Conservation (phyloP, 2,329 filamentous ascomycete species). For the Fusarium protoensiforme region DNA sequence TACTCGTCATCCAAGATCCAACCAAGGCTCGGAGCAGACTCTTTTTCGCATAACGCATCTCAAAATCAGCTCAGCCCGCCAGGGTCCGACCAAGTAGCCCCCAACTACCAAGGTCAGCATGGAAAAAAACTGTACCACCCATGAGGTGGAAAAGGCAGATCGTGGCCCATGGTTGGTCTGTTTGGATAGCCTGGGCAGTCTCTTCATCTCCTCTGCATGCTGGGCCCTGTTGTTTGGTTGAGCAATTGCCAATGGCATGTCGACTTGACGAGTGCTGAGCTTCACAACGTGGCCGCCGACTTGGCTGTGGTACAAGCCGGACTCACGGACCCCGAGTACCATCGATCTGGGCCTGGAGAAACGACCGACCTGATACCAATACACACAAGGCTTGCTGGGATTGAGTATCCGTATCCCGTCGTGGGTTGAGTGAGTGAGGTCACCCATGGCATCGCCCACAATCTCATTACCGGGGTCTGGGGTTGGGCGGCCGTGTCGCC, state of each 20-base stretch:
- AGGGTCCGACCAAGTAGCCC: neutral
- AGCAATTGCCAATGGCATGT: conserved; percentile 21
- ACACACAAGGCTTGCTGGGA: conserved; percentile 7
- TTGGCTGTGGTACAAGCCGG: conserved; percentile 6
- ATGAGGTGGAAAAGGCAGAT: conserved; percentile 1
- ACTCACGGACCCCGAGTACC: conserved; percentile 12
- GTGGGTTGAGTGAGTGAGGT: conserved; percentile 18
- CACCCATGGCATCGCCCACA: conserved; percentile 10
- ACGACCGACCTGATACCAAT: conserved; percentile 30
- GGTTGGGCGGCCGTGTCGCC: conserved; percentile 15
- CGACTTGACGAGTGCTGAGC: neutral
- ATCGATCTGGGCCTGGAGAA: conserved; percentile 15
- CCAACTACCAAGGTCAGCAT: conserved; percentile 3
- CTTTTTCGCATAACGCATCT: conserved; percentile 1
- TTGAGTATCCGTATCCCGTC: neutral
- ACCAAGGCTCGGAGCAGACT: conserved; percentile 6
- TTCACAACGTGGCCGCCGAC: neutral
- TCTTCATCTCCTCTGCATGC: conserved; percentile 22
- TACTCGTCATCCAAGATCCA: neutral
- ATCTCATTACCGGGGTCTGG: conserved; percentile 27
- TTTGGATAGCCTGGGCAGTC: neutral
- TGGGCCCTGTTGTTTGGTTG: conserved; percentile 13
- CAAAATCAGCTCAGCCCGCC: neutral
- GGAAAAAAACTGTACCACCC: neutral
- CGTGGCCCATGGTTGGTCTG: conserved; percentile 11